A percentile compares a stretch with the other conserved stretches of the same genome.
phyloP scores from a whole-genome alignment of 2,329 filamentous ascomycete species.

The Colletotrichum magnum region DNA sequence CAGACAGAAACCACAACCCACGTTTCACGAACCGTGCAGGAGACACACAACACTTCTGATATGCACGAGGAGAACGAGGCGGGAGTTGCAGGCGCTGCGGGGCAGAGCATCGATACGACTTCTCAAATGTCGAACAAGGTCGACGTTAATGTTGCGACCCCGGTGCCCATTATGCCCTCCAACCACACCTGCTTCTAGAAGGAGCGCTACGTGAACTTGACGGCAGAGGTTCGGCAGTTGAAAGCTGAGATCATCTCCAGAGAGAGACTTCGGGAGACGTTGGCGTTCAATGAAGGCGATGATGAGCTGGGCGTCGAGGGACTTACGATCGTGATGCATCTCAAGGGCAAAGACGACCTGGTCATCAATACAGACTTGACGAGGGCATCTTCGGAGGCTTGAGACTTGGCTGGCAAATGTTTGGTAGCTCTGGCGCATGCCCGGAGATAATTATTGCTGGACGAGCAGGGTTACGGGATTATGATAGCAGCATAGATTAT shows the following conservation, averaged over 20 bases:
- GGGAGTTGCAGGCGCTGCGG: background rate
- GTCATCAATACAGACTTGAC: slow-evolving; percentile 65
- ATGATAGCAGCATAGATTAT: slow-evolving; percentile 36
- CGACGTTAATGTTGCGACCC: slow-evolving; percentile 47
- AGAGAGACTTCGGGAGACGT: slow-evolving; percentile 42
- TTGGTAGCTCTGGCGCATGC: background rate
- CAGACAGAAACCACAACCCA: slow-evolving; percentile 9
- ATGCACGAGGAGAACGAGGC: background rate
- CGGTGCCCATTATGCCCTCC: slow-evolving; percentile 52
- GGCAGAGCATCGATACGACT: background rate
- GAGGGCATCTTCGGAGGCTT: slow-evolving; percentile 18
- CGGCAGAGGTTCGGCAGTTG: slow-evolving; percentile 57
- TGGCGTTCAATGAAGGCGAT: slow-evolving; percentile 44
- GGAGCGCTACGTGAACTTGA: slow-evolving; percentile 57
- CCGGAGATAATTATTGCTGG: background rate
- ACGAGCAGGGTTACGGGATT: slow-evolving; percentile 22
- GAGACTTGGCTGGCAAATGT: background rate
- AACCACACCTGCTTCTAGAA: slow-evolving; percentile 61
- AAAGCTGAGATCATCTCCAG: slow-evolving; percentile 54
- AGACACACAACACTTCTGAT: background rate
- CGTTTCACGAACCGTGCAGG: background rate
- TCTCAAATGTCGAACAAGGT: background rate
- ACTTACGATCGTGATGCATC: slow-evolving; percentile 66
- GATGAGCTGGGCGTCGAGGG: slow-evolving; percentile 61
- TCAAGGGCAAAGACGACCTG: slow-evolving; percentile 64